Base-by-base conservation (phyloP, 768 basidiomycete genomes). In the Leucocoprinus leucothites region DNA sequence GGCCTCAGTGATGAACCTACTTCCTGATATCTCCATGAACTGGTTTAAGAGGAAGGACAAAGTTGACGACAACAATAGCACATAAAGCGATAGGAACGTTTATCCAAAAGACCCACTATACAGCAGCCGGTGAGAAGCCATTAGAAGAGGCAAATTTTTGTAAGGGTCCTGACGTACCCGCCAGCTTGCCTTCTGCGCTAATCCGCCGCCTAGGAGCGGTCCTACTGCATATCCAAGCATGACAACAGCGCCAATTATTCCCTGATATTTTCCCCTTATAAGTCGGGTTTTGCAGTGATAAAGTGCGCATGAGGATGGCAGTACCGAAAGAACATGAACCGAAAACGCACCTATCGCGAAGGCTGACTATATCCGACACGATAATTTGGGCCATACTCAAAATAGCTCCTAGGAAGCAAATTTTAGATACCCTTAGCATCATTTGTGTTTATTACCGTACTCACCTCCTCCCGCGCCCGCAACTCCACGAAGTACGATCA, bases 61-160 rank as follows among this genome's bases (percentile, higher is more conserved):
- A 80, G 14, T 78, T 61, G 3, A 89, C 81, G 14, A 84, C 78
- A 18, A 74, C 67, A 19, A 85, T 77, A 0, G 84, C 77, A 35
- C 69, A 61, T 9, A 79, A 65, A 0, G 85, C 81, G 1, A 86
- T 62, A 0, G 87, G 87, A 1, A 89, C 71, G 19, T 80, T 85
- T 44, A 89, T 75, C 82, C 86, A 89, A 65, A 87, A 87, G 63
- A 85, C 87, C 87, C 87, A 88, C 81, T 85, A 45, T n/a, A n/a
- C n/a, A n/a, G n/a, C n/a, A 2, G 31, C 14, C 1, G 21, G 6
- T n/a, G 31, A 43, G 45, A 22, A 28, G 31, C 16, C 4, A 31
- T 5, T 16, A 24, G 14, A 14, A 9, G 28, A 7, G 28, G 22
- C 18, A 54, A 9, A 47, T 28, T 0, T 35, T 16, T 24, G 14